Evolutionary conservation across 805 yeast species (phyloP).

Genomic region (Saccharomycopsis lassenensis): DNA sequence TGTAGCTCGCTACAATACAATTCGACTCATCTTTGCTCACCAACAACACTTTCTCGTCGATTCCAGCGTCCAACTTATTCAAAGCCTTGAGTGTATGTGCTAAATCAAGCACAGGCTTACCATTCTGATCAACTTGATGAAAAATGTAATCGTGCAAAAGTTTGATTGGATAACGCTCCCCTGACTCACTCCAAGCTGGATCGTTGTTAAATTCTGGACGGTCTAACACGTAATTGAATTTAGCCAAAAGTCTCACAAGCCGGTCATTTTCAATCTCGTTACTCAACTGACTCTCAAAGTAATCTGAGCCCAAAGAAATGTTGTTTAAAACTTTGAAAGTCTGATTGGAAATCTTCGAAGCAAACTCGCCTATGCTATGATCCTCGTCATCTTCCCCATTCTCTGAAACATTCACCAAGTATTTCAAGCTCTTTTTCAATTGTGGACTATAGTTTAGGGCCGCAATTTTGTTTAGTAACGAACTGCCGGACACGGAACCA

Average conservation of each 20-base stretch:
- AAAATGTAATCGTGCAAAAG: conserved; percentile 78
- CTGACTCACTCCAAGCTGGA: conserved; percentile 60
- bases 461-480: no score
- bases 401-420: conserved; percentile 9
- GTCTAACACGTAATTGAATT: conserved; percentile 67
- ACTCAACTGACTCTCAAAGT: conserved; percentile 47
- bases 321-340: no score
- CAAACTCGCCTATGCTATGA: no score
- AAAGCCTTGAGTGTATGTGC: conserved; percentile 69
- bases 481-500: no score
- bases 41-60: conserved; percentile 70
- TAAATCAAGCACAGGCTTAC: conserved; percentile 70
- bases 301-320: conserved; percentile 46
- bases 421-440: no score
- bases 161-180: conserved; percentile 60
- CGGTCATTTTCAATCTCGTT: conserved; percentile 84
- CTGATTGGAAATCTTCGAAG: no score
- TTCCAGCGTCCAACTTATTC: conserved; percentile 88
- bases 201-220: conserved; percentile 55
- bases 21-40: conserved; percentile 78
- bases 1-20: conserved; percentile 76
- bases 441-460: no score
- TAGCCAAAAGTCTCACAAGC: conserved; percentile 69
- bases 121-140: conserved; percentile 70
- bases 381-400: no score